Conservation (phyloP, 306 rosid genomes). For the Morella rubra region DNA sequence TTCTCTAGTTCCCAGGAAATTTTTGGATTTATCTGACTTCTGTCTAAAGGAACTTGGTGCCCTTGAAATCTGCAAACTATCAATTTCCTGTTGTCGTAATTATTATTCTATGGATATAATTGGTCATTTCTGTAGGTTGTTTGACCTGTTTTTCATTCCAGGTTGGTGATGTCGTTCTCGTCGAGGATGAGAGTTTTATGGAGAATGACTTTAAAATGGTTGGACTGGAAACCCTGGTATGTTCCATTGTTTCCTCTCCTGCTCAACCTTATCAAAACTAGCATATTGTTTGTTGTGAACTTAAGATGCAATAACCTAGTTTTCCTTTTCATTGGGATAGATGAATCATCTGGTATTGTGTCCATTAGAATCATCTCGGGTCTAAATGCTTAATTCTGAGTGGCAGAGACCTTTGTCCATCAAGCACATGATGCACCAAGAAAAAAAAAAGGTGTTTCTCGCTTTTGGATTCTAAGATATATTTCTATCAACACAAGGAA, state of each 20-base stretch:
- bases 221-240: conserved; percentile 91
- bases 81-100: conserved; percentile 8
- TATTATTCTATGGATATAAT: background rate
- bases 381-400: background rate
- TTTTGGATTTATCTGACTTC: background rate
- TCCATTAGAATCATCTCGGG: background rate
- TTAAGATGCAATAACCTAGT: background rate
- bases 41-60: background rate
- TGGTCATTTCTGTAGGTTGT: conserved; percentile 4
- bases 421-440: background rate
- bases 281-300: background rate
- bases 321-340: background rate
- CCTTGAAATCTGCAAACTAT: conserved; percentile 14
- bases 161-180: conserved; percentile 97
- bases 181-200: conserved; percentile 71
- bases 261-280: background rate
- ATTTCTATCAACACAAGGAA: background rate
- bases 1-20: background rate
- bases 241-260: conserved; percentile 12
- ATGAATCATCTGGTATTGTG: conserved; percentile 9
- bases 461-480: background rate
- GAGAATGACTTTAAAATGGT: conserved; percentile 66
- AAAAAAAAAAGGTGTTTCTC: background rate
- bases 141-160: conserved; percentile 36
- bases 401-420: background rate